These are phyloP conservation scores for Cutaneotrichosporon cavernicola DNA, from an alignment of 1,284 basidiomycete genomes.

Conservation along the genomic window DNA sequence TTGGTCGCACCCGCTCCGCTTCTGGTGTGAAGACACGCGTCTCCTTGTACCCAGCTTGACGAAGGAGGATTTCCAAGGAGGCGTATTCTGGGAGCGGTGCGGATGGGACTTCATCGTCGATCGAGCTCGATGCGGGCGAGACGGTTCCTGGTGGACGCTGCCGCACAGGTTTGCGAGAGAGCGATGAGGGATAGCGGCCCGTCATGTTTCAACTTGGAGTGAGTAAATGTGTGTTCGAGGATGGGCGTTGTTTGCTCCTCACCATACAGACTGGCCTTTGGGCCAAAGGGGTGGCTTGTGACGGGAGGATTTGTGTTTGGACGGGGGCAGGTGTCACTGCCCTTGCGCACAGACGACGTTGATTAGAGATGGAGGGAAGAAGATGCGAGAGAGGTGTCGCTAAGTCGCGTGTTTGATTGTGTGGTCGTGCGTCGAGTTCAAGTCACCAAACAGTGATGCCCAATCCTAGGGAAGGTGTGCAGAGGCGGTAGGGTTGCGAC, in stretches of 20 bases:
- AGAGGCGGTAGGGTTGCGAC: no score
- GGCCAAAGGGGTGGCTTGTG: neutral
- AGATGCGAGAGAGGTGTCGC: neutral
- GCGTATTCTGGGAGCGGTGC: conserved; percentile 51
- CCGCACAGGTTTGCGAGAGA: conserved; percentile 27
- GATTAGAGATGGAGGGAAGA: neutral
- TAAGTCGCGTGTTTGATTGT: neutral
- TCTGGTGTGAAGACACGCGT: conserved; percentile 82
- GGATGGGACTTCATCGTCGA: conserved; percentile 31
- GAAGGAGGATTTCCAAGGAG: conserved; percentile 73
- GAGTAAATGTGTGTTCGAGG: no score
- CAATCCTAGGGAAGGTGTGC: neutral
- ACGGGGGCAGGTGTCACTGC: neutral
- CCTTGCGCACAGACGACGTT: conserved; percentile 2
- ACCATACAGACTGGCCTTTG: conserved; percentile 8
- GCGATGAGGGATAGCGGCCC: conserved; percentile 28
- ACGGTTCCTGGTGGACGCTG: conserved; percentile 22
- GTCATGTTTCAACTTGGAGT: conserved; percentile 10
- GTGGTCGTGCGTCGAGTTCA: neutral
- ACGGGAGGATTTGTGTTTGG: neutral
- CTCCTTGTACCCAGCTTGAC: conserved; percentile 84
- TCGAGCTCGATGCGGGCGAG: conserved; percentile 20
- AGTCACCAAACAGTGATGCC: neutral
- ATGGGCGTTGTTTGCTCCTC: neutral
- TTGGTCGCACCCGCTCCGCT: conserved; percentile 58